Evolutionary conservation across 768 basidiomycete genomes (phyloP).

Genomic region (Lactarius akahatsu): DNA sequence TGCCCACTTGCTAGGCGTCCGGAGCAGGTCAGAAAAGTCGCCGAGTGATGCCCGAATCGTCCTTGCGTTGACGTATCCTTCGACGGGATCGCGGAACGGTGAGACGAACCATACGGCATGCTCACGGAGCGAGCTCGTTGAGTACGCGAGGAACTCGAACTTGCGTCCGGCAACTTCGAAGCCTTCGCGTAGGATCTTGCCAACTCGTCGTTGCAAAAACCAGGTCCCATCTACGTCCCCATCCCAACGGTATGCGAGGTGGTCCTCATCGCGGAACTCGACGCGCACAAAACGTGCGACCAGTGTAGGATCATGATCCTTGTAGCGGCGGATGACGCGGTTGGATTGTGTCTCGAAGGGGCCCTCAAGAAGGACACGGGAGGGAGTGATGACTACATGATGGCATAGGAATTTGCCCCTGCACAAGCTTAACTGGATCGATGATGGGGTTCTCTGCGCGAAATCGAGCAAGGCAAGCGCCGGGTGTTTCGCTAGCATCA

Average conservation of each 20-base stretch:
- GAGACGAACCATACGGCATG: slow-evolving; percentile 83
- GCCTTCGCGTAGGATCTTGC: slow-evolving; percentile 52
- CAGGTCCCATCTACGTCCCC: slow-evolving; percentile 56
- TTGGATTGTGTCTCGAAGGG: slow-evolving; percentile 77
- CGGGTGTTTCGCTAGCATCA: slow-evolving; percentile 42
- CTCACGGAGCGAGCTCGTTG: slow-evolving; percentile 70
- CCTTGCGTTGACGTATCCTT: slow-evolving; percentile 50
- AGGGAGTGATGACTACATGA: slow-evolving; percentile 76
- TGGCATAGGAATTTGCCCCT: slow-evolving; percentile 63
- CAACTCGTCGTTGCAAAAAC: slow-evolving; percentile 45
- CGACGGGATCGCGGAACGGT: slow-evolving; percentile 52
- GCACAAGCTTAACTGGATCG: slow-evolving; percentile 31
- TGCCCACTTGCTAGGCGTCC: slow-evolving; percentile 72
- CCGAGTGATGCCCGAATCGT: slow-evolving; percentile 64
- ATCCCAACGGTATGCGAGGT: slow-evolving; percentile 69
- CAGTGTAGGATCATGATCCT: slow-evolving; percentile 37
- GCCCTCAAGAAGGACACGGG: slow-evolving; percentile 69
- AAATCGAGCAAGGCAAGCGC: slow-evolving; percentile 48
- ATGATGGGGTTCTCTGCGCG: slow-evolving; percentile 30
- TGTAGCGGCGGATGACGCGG: slow-evolving; percentile 69
- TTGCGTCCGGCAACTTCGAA: slow-evolving; percentile 65
- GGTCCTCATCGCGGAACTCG: slow-evolving; percentile 82
- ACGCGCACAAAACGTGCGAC: slow-evolving; percentile 77
- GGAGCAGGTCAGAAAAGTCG: slow-evolving; percentile 53
- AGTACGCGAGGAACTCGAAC: slow-evolving; percentile 85